Conservation (phyloP, 139 green algal species). For the Closterium sp. region DNA sequence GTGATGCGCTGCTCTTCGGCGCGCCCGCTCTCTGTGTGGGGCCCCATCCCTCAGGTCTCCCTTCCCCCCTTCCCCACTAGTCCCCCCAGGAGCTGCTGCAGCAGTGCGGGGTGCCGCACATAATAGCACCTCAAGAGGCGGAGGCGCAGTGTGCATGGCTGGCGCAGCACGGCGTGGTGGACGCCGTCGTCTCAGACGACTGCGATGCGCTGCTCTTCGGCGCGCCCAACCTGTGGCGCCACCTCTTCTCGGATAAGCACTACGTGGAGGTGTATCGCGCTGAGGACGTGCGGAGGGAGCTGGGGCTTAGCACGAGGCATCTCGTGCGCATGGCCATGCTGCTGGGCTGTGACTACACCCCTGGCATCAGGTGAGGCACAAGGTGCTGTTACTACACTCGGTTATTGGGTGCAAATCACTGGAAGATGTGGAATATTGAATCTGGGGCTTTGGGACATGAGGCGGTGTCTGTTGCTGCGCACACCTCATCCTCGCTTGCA, state of each 20-base stretch:
- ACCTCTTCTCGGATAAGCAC: constrained; percentile 76
- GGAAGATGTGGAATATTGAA: no score
- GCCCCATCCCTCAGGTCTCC: constrained; percentile 60
- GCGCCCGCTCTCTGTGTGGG: constrained; percentile 69
- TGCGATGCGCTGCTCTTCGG: constrained; percentile 98
- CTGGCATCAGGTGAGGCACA: constrained; percentile 62
- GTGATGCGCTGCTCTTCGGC: constrained; percentile 97
- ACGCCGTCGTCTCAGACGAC: constrained; percentile 97
- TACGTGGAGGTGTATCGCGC: constrained; percentile 90
- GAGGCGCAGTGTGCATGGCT: constrained; percentile 95
- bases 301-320: constrained; percentile 69
- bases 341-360: constrained; percentile 92
- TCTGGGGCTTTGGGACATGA: no score
- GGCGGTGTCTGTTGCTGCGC: no score
- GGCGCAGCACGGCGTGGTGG: constrained; percentile 78
- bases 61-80: neutral
- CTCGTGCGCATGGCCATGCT: constrained; percentile 79
- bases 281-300: constrained; percentile 74
- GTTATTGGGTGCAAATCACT: no score
- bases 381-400: no score
- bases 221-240: constrained; percentile 74
- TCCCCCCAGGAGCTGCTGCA: constrained; percentile 45
- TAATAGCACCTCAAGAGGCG: constrained; percentile 87
- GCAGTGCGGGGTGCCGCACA: constrained; percentile 91
- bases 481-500: no score